phyloP scores from a whole-genome alignment of 2,329 filamentous ascomycete genomes.

The Colletotrichum kahawae region DNA sequence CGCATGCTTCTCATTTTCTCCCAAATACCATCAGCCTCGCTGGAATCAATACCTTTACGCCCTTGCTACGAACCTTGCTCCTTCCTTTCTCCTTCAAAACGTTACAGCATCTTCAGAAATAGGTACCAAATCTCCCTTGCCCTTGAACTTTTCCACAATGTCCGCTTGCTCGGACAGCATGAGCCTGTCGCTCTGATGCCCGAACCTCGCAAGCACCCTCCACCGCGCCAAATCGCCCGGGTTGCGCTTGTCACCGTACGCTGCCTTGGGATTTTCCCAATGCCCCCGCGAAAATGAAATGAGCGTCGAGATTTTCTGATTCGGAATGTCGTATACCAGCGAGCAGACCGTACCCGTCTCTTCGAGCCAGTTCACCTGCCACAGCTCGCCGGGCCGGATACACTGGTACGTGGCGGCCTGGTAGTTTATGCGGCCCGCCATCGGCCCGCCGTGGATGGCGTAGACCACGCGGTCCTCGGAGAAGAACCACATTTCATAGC shows the following conservation, averaged over 20 bases:
- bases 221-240: conserved; percentile 54
- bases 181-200: conserved; percentile 53
- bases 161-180: conserved; percentile 60
- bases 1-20: not conserved
- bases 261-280: conserved; percentile 55
- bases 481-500: conserved; percentile 67
- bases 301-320: conserved; percentile 54
- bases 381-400: conserved; percentile 60
- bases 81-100: conserved; percentile 22
- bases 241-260: conserved; percentile 62
- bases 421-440: conserved; percentile 59
- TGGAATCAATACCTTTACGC: not conserved
- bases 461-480: conserved; percentile 60
- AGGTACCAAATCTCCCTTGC: conserved; percentile 49
- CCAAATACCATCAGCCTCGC: not conserved
- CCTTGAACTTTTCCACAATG: conserved; percentile 54
- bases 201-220: conserved; percentile 52
- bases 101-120: conserved; percentile 40
- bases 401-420: conserved; percentile 62
- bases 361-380: conserved; percentile 66
- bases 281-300: conserved; percentile 60
- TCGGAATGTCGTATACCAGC: conserved; percentile 58
- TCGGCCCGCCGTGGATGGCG: conserved; percentile 64
- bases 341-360: conserved; percentile 64
- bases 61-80: not conserved